Base-by-base conservation (phyloP, 805 yeast genomes). In the Saccharomycopsis microspora region DNA sequence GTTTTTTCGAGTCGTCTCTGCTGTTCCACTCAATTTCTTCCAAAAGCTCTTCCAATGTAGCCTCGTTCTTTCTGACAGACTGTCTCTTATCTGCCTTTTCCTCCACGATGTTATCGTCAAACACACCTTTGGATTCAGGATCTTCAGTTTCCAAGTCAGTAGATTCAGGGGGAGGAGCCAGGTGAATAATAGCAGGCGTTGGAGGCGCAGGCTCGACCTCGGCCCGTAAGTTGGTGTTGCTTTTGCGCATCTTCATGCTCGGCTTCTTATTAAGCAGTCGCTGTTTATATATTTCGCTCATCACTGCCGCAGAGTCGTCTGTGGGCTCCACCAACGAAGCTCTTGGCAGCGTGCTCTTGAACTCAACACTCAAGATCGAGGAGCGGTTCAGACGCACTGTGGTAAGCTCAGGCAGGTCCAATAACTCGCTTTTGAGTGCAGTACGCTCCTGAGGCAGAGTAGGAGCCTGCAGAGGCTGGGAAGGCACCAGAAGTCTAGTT, bases 11-110 rank as follows among this genome's bases (percentile, higher is more conserved):
- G 52, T 78, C 82, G 57, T 84, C 95, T 4, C 69, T 64, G 1
- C 80, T 72, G 32, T 74, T 74, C 93, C 96, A 90, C 33, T 80
- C 77, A 28, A 88, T 71, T 52, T 85, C 90, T 32, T 82, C 85
- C 49, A 89, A 73, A 9, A 86, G 62, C 51, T 85, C 94, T 43
- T 79, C 82, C 32, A 71, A 67, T 10, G 56, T 55, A n/a, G 54
- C 50, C 4, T 48, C 47, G n/a, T 43, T 43, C 9, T 41, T 36
- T 3, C 45, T 43, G 5, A 39, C 34, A 9, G 46, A 45, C 19
- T 30, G 38, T 36, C 39, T 44, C 32, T 32, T 43, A 19, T 35
- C 41, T 29, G 11, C 30, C 29, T 40, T 28, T 7, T 42, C 49
- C 11, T 51, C 52, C 6, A 51, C 42, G 3, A 48, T 30, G n/a